phyloP scores from a whole-genome alignment of 73 alveolate genomes.

The Stentor roeselii region DNA sequence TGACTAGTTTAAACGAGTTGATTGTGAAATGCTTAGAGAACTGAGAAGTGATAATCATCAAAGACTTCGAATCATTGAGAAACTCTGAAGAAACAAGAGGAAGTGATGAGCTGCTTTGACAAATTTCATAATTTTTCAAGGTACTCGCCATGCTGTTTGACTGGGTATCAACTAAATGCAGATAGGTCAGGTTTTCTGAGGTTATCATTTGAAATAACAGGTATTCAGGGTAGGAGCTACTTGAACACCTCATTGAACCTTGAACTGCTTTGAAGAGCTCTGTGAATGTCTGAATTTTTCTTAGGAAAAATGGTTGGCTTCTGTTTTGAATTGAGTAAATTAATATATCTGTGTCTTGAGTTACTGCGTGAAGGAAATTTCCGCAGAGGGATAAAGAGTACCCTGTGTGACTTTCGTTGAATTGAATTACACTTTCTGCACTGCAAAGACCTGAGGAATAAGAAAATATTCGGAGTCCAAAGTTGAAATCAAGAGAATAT shows the following conservation, averaged over 20 bases:
- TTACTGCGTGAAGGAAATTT: background rate
- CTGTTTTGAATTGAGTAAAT: background rate
- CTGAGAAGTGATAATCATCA: too few relatives aligned
- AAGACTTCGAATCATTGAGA: too few relatives aligned
- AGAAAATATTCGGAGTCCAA: background rate
- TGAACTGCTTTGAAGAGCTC: background rate
- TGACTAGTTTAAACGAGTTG: too few relatives aligned
- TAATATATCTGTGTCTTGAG: background rate
- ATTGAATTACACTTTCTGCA: background rate
- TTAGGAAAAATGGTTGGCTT: background rate
- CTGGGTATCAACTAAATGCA: too few relatives aligned
- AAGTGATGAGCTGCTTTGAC: too few relatives aligned
- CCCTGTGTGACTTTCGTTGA: background rate
- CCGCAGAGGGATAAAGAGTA: background rate
- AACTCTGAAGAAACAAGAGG: too few relatives aligned
- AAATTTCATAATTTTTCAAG: too few relatives aligned
- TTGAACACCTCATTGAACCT: background rate
- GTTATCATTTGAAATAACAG: too few relatives aligned
- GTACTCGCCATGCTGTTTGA: too few relatives aligned
- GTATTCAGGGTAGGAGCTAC: background rate
- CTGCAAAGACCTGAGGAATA: background rate
- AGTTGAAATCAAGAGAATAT: background rate
- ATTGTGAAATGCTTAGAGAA: too few relatives aligned
- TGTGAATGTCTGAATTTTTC: background rate
- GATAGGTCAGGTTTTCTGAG: too few relatives aligned